Conservation (phyloP, 2,329 filamentous ascomycete genomes). For the Alternaria hordeiaustralica region DNA sequence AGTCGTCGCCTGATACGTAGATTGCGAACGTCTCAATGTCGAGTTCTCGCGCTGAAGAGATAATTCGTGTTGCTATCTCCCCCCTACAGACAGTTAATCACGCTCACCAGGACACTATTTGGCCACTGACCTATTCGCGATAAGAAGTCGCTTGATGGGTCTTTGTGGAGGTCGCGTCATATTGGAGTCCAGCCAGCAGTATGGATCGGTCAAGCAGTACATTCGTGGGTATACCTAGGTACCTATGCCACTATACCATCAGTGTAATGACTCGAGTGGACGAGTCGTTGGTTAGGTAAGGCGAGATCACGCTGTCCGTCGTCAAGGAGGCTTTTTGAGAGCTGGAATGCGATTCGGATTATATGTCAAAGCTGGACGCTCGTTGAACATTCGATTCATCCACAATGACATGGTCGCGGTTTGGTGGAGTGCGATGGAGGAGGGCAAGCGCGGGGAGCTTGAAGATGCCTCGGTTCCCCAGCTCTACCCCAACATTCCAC, state of each 20-base stretch:
- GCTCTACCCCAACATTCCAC: conserved; percentile 16
- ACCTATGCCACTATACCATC: not conserved
- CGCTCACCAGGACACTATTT: no score
- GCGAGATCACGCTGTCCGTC: not conserved
- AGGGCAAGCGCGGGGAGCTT: conserved; percentile 29
- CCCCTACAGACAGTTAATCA: conserved; percentile 53
- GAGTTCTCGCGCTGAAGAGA: conserved; percentile 66
- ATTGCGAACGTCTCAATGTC: conserved; percentile 62
- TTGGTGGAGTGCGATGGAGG: not conserved
- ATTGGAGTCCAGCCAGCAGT: not conserved
- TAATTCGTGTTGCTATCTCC: conserved; percentile 68
- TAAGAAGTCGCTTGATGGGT: conserved; percentile 58
- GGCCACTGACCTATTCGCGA: conserved; percentile 58
- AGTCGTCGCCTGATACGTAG: conserved; percentile 62
- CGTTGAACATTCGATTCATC: not conserved
- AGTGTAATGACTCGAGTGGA: not conserved
- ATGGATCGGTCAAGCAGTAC: not conserved
- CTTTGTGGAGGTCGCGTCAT: conserved; percentile 36
- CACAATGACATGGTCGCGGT: not conserved
- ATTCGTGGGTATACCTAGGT: not conserved
- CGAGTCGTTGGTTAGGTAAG: not conserved
- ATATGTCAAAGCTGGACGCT: not conserved
- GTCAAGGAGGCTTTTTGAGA: not conserved
- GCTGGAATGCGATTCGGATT: not conserved
- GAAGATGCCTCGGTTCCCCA: conserved; percentile 40